These are phyloP conservation scores for Endogone sp. DNA, from an alignment of 192 early-diverging fungal species.

Conservation along the genomic window DNA sequence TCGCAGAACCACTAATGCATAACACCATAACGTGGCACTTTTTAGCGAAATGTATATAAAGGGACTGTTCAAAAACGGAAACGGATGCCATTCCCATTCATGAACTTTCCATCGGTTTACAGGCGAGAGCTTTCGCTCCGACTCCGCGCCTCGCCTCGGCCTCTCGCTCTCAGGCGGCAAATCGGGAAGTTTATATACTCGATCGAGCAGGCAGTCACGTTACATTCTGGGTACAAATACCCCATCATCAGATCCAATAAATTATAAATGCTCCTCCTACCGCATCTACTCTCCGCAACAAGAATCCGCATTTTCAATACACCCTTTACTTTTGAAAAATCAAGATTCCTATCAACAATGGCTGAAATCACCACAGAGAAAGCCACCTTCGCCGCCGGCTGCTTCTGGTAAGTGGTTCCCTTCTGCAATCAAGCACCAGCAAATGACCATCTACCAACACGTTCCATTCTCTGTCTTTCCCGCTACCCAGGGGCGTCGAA, in stretches of 20 bases:
- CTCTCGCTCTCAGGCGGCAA: too few relatives aligned
- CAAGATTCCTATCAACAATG: neutral
- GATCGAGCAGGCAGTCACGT: neutral
- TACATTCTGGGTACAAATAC: too few relatives aligned
- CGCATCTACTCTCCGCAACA: neutral
- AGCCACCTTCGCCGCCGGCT: conserved; percentile 90
- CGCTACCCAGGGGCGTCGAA: conserved; percentile 49
- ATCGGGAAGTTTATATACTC: too few relatives aligned
- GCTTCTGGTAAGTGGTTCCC: conserved; percentile 76
- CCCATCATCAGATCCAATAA: neutral
- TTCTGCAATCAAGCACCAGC: too few relatives aligned
- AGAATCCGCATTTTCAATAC: neutral
- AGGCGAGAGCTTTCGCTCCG: too few relatives aligned
- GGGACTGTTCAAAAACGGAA: too few relatives aligned
- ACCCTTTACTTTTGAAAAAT: neutral
- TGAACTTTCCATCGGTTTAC: too few relatives aligned
- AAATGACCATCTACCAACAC: too few relatives aligned
- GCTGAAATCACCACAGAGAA: conserved; percentile 34
- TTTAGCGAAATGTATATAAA: too few relatives aligned
- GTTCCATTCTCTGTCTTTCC: neutral
- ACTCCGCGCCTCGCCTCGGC: too few relatives aligned
- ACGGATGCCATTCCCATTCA: too few relatives aligned
- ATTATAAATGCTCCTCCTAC: neutral
- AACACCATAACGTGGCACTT: too few relatives aligned
- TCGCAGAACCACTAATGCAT: neutral